phyloP scores from a whole-genome alignment of 768 basidiomycete species.

The Hygrocybe punicea region DNA sequence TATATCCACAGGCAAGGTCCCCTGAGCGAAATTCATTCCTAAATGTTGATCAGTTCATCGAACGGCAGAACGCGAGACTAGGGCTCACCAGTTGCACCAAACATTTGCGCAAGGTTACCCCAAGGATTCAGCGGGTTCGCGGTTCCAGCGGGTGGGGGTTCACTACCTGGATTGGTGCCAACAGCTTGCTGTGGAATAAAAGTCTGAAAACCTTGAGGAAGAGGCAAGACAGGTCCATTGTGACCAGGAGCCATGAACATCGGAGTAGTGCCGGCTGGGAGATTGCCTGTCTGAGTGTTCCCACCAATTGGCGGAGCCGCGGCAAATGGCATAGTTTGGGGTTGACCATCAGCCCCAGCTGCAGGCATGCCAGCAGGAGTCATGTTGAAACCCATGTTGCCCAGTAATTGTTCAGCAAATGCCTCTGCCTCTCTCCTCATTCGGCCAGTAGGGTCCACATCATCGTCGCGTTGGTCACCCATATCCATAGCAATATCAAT shows the following conservation, averaged over 20 bases:
- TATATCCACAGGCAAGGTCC: conserved; percentile 8
- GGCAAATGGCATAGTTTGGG: not conserved
- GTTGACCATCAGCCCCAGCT: not conserved
- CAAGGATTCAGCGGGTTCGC: not conserved
- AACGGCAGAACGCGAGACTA: not conserved
- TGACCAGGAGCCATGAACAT: not conserved
- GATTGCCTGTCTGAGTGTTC: not conserved
- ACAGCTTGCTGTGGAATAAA: too few relatives aligned
- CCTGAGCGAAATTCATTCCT: not conserved
- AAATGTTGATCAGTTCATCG: not conserved
- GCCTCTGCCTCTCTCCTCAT: not conserved
- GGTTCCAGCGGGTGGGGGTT: not conserved
- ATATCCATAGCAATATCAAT: conserved; percentile 17
- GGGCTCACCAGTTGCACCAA: not conserved
- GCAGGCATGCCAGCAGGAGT: not conserved
- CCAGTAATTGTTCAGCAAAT: not conserved
- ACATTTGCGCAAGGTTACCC: conserved; percentile 1
- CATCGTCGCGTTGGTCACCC: conserved; percentile 6
- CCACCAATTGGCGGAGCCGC: not conserved
- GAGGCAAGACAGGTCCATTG: not conserved
- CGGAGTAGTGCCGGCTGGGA: too few relatives aligned
- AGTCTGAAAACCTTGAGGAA: too few relatives aligned
- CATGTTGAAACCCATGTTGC: not conserved
- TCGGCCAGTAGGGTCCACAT: not conserved
- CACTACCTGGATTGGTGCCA: not conserved